Conservation (phyloP, 805 yeast species). For the Crinitomyces ghanaensis region DNA sequence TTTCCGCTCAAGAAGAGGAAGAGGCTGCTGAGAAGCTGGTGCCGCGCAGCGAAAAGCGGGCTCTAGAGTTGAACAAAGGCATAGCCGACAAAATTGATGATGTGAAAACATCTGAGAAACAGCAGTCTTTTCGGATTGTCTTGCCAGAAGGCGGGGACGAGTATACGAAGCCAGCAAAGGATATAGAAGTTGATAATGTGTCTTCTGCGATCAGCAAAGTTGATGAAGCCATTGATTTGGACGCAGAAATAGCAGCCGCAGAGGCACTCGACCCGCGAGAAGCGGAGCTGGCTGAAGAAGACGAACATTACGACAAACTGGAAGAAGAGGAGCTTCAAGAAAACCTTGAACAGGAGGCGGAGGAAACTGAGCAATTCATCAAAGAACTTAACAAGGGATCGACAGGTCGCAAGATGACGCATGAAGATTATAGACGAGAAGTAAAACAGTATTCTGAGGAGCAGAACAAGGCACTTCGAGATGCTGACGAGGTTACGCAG, state of each 20-base stretch:
- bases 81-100: too few relatives aligned
- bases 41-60: neutral
- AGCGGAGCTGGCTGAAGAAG: slow-evolving; percentile 8
- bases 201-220: too few relatives aligned
- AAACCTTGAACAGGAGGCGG: slow-evolving; percentile 57
- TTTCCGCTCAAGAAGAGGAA: neutral
- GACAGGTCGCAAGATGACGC: slow-evolving; percentile 3
- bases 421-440: slow-evolving; percentile 11
- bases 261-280: neutral
- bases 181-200: too few relatives aligned
- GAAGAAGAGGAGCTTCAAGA: slow-evolving; percentile 61
- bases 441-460: slow-evolving; percentile 43
- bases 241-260: too few relatives aligned
- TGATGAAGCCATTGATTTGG: too few relatives aligned
- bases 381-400: slow-evolving; percentile 25
- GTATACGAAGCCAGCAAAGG: too few relatives aligned
- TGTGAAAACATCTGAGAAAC: too few relatives aligned
- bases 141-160: too few relatives aligned
- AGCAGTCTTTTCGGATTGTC: too few relatives aligned
- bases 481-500: slow-evolving; percentile 81
- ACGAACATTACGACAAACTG: slow-evolving; percentile 34
- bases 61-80: neutral
- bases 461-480: slow-evolving; percentile 60
- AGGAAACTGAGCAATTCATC: slow-evolving; percentile 58
- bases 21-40: neutral